Percentiles rank a stretch among this genome's conserved stretches.
Conservation (phyloP, 2,329 filamentous ascomycete species). For the Trichothecium sympodiale region DNA sequence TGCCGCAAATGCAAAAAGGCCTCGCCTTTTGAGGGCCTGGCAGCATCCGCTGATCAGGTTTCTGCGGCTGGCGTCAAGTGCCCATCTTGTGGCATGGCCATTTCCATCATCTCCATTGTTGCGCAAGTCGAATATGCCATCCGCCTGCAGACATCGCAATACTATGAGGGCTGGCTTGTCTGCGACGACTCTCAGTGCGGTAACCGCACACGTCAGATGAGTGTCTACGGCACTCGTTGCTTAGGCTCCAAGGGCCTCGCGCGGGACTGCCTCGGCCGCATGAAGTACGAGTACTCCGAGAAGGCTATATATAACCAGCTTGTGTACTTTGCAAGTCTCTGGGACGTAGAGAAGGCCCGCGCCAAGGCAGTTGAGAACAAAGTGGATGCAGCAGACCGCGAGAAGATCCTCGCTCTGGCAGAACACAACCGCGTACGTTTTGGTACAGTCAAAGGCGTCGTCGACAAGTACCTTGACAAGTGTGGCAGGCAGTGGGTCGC, state of each 20-base stretch:
- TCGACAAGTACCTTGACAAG: slow-evolving; percentile 78
- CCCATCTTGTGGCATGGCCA: slow-evolving; percentile 50
- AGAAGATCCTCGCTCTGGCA: slow-evolving; percentile 59
- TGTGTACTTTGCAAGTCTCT: slow-evolving; percentile 73
- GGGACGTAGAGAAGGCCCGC: slow-evolving; percentile 79
- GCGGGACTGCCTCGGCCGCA: slow-evolving; percentile 72
- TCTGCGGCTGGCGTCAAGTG: slow-evolving; percentile 69
- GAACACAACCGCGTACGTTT: slow-evolving; percentile 79
- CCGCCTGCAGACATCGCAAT: slow-evolving; percentile 63
- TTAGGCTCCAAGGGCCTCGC: slow-evolving; percentile 79
- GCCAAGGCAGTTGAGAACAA: slow-evolving; percentile 36
- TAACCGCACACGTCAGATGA: slow-evolving; percentile 80
- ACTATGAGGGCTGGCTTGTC: slow-evolving; percentile 86
- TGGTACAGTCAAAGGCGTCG: slow-evolving; percentile 60
- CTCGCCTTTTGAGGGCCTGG: slow-evolving; percentile 68
- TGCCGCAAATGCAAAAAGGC: slow-evolving; percentile 70
- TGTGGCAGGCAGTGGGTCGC: slow-evolving; percentile 88
- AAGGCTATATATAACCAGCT: slow-evolving; percentile 93
- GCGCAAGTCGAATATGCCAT: slow-evolving; percentile 83
- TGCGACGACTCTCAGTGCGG: slow-evolving; percentile 86
- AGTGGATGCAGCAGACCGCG: slow-evolving; percentile 41
- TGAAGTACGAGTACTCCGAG: slow-evolving; percentile 81
- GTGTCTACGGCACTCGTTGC: slow-evolving; percentile 83
- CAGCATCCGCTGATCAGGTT: slow-evolving; percentile 44
- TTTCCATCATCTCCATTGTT: slow-evolving; percentile 64